Base-by-base conservation (phyloP, 1,284 basidiomycete species). In the Ganoderma multipileum region DNA sequence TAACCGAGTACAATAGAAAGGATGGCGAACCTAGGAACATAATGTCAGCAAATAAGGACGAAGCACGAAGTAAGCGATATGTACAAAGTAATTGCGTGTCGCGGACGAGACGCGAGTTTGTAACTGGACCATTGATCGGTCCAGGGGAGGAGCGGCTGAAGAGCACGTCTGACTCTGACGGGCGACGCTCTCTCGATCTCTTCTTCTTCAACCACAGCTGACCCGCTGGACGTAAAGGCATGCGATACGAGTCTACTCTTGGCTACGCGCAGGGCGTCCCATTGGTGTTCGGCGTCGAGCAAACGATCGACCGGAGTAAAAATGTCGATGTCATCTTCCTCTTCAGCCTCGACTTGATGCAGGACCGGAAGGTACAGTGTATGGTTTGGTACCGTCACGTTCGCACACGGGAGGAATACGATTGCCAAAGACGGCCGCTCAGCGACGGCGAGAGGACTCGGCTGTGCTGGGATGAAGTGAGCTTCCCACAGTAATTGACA, bases 1-100 rank as follows among this genome's bases (percentile, higher is more conserved):
- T 90, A 87, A 16, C 90, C 89, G 64, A 91, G 80, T n/a, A 92
- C 83, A 50, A 92, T 81, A 44, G 90, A 91, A 68, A 92, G 78
- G 62, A 92, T 77, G 0, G 90, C 89, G 69, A 92, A 84, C 61
- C 91, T 92, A 74, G 30, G 70, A 11, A 65, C 36, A 36, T 1
- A 36, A 44, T 68, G 65, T 60, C 44, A 55, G 61, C 58, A 65
- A n/a, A 18, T 8, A n/a, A 26, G 9, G 23, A 12, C 23, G 26
- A 23, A 23, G 47, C 3, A 50, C 23, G 8, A 23, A 50, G 47
- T 26, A 12, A 50, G 6, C 8, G 14, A 60, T 16, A 42, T 88
- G 26, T 81, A 92, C 91, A 92, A 81, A 39, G 89, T 90, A 64
- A 90, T 81, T 38, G 88, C 83, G 73, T 90, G 87, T 52, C 84